Conservation (phyloP, 2,329 filamentous ascomycete species). For the Xylariaceae sp. region DNA sequence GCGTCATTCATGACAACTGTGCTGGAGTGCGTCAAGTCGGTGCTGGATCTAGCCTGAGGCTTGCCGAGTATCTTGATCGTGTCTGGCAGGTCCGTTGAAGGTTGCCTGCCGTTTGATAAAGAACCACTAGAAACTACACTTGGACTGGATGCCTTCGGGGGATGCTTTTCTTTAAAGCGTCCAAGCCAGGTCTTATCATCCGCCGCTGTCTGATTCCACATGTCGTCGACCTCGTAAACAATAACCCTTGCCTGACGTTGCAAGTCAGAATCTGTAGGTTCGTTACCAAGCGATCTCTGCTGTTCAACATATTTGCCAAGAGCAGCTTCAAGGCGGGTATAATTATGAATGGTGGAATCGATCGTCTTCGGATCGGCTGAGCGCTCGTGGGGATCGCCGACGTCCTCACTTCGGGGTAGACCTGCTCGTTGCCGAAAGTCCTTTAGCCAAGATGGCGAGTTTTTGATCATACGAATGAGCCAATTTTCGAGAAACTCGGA, state of each 20-base stretch:
- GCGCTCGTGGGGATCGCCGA: slow-evolving; percentile 45
- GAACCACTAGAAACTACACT: slow-evolving; percentile 22
- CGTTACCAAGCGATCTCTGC: slow-evolving; percentile 43
- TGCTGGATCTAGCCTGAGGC: slow-evolving; percentile 1
- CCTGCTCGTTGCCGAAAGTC: slow-evolving; percentile 54
- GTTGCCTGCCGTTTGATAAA: slow-evolving; percentile 6
- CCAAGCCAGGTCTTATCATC: slow-evolving; percentile 53
- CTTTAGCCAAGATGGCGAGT: slow-evolving; percentile 52
- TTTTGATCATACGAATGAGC: slow-evolving; percentile 49
- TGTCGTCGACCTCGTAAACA: slow-evolving; percentile 59
- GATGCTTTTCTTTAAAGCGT: slow-evolving; percentile 49
- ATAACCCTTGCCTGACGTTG: slow-evolving; percentile 56
- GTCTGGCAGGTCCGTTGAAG: not conserved
- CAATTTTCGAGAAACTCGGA: slow-evolving; percentile 52
- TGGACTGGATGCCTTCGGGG: slow-evolving; percentile 24
- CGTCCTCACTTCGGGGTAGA: slow-evolving; percentile 54
- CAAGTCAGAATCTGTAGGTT: slow-evolving; percentile 51
- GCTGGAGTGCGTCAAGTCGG: slow-evolving; percentile 26
- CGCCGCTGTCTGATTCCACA: slow-evolving; percentile 60
- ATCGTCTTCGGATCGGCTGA: slow-evolving; percentile 53
- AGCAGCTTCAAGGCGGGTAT: slow-evolving; percentile 53
- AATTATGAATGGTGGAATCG: slow-evolving; percentile 58
- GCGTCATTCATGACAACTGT: slow-evolving; percentile 54
- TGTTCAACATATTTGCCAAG: slow-evolving; percentile 49
- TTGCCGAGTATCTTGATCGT: not conserved